phyloP scores from a whole-genome alignment of 163 green algal species.

The Chlamydomonas reinhardtii region DNA sequence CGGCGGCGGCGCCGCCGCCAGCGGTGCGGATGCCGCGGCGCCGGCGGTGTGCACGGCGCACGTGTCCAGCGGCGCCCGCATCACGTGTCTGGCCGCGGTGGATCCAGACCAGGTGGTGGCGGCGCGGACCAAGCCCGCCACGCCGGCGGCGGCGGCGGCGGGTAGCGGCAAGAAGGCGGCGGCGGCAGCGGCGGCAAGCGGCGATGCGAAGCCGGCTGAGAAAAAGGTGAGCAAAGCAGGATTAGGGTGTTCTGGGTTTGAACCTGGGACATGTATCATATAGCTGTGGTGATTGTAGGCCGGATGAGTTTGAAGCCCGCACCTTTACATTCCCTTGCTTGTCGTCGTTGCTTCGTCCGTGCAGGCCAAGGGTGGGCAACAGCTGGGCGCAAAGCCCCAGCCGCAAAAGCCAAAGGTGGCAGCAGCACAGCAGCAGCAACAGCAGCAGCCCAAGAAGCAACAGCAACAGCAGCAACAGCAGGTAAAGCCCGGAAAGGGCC shows the following conservation, averaged over 20 bases:
- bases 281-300: too few species aligned
- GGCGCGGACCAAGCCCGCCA: not conserved
- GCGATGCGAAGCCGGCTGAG: too few species aligned
- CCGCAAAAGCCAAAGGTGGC: not conserved
- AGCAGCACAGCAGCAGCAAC: not conserved
- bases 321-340: too few species aligned
- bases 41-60: constrained; percentile 14
- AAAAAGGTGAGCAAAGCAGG: not conserved
- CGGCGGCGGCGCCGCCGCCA: not conserved
- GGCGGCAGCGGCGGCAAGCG: not conserved
- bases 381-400: not conserved
- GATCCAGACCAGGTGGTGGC: not conserved
- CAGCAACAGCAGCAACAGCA: not conserved
- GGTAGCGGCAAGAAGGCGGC: not conserved
- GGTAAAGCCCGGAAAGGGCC: not conserved
- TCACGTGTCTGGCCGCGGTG: constrained; percentile 38
- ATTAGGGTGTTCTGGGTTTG: too few species aligned
- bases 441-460: not conserved
- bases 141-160: not conserved
- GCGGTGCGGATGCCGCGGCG: not conserved
- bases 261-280: too few species aligned
- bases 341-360: too few species aligned
- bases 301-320: too few species aligned
- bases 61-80: constrained; percentile 8
- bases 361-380: not conserved